Percentiles rank a stretch among this genome's conserved stretches.
Evolutionary conservation across 1,284 basidiomycete genomes (phyloP).

Genomic region (Wallemia mellicola): DNA sequence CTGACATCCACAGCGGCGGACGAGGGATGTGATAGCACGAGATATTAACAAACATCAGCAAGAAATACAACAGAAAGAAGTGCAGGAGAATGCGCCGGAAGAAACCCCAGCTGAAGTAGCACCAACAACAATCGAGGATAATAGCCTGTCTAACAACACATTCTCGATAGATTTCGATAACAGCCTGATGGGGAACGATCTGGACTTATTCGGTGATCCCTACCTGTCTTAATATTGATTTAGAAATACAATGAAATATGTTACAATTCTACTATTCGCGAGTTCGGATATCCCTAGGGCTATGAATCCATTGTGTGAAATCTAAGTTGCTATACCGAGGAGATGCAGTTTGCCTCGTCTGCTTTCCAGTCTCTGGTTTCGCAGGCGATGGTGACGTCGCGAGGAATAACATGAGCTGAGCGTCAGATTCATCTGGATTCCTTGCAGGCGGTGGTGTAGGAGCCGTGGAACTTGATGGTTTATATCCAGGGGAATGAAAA

Average conservation of each 20-base stretch:
- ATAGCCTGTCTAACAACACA: neutral
- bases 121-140: too few species aligned
- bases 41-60: neutral
- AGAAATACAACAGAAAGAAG: too few species aligned
- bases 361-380: neutral
- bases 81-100: too few species aligned
- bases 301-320: neutral
- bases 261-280: neutral
- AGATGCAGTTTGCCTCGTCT: neutral
- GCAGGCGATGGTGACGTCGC: neutral
- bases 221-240: neutral
- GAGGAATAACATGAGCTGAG: neutral
- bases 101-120: too few species aligned
- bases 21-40: neutral
- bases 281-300: too few species aligned
- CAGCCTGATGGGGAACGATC: too few species aligned
- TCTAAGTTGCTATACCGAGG: neutral
- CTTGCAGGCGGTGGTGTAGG: neutral
- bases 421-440: neutral
- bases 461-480: neutral
- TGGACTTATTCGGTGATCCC: neutral
- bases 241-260: neutral
- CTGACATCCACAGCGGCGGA: too few species aligned
- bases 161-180: neutral
- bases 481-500: neutral